Evolutionary conservation across 1,284 basidiomycete species (phyloP), one percentile per base, ranked within the genome.

Genomic region (Melampsora larici-populina): DNA sequence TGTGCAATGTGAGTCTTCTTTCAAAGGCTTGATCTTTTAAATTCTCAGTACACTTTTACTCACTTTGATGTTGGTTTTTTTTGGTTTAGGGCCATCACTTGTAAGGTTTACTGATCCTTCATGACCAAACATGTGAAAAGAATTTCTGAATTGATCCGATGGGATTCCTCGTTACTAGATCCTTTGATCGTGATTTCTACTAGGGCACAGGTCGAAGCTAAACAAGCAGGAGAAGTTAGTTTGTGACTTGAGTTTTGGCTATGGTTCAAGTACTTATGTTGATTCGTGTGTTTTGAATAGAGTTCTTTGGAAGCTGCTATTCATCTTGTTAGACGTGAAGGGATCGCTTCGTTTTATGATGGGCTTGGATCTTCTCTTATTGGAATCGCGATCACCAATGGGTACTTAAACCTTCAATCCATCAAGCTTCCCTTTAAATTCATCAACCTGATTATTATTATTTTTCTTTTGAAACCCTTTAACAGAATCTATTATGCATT

Each of bases 301-400:
- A 75, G 62, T 69, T 78, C 67, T 43, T 81, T 76, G 18, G 80
- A 80, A 62, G 81, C 84, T 9, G 81, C 83, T 64, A 62, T 81
- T 40, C 79, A 81, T 36, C 81, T 92, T 79, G 85, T 96, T 83
- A 90, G 90, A 83, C 88, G 90, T 48, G 95, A 99, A 85, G 97
- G 97, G 29, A 81, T 94, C 26, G 81, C 87, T 0, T 94, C 93
- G 1, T 86, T 99, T 26, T 99, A 98, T 84, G 91, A 90, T 79
- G 96, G 96, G 0, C 85, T 99, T 29, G 89, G 87, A 80, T 94
- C 93, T 31, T 93, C 91, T 81, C 86, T 98, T 78, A 86, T 95
- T 49, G 96, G 94, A 1, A 94, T 99, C 80, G 93, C 93, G 18
- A 87, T 97, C 40, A 97, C 95, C 46, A 98, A 99, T 84, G 94